Percentiles rank a stretch among this genome's conserved stretches.
Conservation (phyloP, 345 rosid genomes). For the Hibiscus syriacus region DNA sequence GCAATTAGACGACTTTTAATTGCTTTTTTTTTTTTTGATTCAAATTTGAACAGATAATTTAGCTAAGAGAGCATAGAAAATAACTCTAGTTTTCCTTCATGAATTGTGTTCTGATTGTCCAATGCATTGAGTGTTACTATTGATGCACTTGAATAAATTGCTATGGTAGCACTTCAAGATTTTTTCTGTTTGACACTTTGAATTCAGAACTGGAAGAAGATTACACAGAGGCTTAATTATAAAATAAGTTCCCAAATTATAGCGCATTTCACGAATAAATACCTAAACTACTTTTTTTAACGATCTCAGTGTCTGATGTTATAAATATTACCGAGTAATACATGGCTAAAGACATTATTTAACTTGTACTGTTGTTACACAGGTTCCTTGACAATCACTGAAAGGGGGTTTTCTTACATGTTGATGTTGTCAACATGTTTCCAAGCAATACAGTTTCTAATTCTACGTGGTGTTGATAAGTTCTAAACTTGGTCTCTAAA, state of each 20-base stretch:
- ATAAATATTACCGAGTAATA: no score
- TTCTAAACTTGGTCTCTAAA: background rate
- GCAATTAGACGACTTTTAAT: background rate
- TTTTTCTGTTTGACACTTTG: background rate
- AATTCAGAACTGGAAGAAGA: background rate
- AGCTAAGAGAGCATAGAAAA: background rate
- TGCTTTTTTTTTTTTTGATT: background rate
- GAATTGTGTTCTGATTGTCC: background rate
- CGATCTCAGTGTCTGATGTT: no score
- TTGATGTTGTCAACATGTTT: background rate
- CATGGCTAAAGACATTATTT: background rate
- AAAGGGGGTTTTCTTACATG: background rate
- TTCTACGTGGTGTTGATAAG: background rate
- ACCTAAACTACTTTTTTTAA: no score
- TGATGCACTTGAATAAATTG: background rate
- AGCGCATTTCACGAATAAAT: no score
- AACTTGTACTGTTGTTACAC: background rate
- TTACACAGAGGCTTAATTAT: no score
- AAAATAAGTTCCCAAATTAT: no score
- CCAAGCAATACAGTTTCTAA: background rate
- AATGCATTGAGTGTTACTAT: background rate
- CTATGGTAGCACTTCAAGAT: background rate
- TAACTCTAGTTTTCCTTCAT: no score
- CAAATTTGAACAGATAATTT: background rate
- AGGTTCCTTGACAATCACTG: background rate